These are phyloP conservation scores for Tetradesmus obliquus DNA, from an alignment of 139 green algal genomes.

Conservation along the genomic window DNA sequence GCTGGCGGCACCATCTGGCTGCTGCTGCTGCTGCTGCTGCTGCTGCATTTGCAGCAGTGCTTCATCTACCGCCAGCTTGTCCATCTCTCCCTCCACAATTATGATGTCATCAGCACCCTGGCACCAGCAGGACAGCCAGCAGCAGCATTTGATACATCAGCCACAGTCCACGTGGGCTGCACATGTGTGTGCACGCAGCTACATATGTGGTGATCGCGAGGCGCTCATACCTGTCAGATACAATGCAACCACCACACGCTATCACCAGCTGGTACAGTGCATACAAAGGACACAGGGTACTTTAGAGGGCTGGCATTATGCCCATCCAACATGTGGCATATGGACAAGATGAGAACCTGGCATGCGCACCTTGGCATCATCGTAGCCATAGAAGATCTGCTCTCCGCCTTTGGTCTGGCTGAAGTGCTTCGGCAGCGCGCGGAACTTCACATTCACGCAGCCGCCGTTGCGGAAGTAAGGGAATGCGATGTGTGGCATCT, in stretches of 20 bases:
- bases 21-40: conserved; percentile 43
- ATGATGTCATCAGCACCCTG: conserved; percentile 63
- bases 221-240: background rate
- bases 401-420: conserved; percentile 66
- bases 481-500: conserved; percentile 74
- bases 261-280: too few relatives aligned
- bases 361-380: conserved; percentile 71
- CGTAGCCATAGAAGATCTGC: conserved; percentile 92
- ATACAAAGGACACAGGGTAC: too few relatives aligned
- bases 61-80: conserved; percentile 90
- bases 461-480: conserved; percentile 81
- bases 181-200: background rate
- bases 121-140: background rate
- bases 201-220: background rate
- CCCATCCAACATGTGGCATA: background rate
- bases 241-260: too few relatives aligned
- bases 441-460: conserved; percentile 94
- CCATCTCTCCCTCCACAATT: conserved; percentile 95
- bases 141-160: background rate
- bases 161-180: background rate
- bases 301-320: background rate
- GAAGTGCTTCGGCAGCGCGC: conserved; percentile 47
- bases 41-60: conserved; percentile 67
- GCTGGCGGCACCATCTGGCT: conserved; percentile 71
- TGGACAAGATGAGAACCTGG: background rate